Percentiles rank a stretch among this genome's conserved stretches.
Evolutionary conservation across 1,284 basidiomycete genomes (phyloP).

Genomic region (Microbotryomycetes sp.): DNA sequence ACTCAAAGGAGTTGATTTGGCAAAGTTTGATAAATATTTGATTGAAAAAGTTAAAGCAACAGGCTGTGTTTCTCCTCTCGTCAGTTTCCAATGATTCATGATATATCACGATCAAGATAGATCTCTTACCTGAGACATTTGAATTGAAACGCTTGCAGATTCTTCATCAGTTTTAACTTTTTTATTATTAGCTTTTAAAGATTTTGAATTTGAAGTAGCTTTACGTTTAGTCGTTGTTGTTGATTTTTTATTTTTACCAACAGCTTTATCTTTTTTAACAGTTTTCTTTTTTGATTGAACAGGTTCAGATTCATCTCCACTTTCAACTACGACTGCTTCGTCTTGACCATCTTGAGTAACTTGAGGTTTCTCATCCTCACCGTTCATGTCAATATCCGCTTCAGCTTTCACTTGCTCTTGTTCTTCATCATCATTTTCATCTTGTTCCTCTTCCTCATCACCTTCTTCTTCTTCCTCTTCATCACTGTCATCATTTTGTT

Average conservation of each 20-base stretch:
- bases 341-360: constrained; percentile 40
- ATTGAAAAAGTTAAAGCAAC: constrained; percentile 92
- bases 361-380: constrained; percentile 27
- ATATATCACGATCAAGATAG: background rate
- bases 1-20: constrained; percentile 77
- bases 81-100: constrained; percentile 15
- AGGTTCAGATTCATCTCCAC: constrained; percentile 15
- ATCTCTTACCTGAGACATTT: constrained; percentile 56
- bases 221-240: constrained; percentile 55
- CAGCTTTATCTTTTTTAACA: constrained; percentile 18
- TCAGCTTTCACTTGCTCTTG: constrained; percentile 18
- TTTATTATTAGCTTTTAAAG: constrained; percentile 40
- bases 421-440: constrained; percentile 29
- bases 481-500: constrained; percentile 31
- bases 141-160: constrained; percentile 56
- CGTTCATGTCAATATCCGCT: constrained; percentile 12
- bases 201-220: constrained; percentile 45
- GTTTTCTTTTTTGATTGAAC: constrained; percentile 18
- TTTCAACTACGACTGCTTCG: constrained; percentile 27
- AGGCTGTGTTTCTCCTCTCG: constrained; percentile 52
- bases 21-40: constrained; percentile 96
- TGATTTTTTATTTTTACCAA: constrained; percentile 39
- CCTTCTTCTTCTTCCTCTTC: constrained; percentile 34
- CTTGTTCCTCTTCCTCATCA: constrained; percentile 45
- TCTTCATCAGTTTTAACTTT: constrained; percentile 35